These are phyloP conservation scores for Xylaria sp. DNA, from an alignment of 2,329 filamentous ascomycete species.

Conservation along the genomic window DNA sequence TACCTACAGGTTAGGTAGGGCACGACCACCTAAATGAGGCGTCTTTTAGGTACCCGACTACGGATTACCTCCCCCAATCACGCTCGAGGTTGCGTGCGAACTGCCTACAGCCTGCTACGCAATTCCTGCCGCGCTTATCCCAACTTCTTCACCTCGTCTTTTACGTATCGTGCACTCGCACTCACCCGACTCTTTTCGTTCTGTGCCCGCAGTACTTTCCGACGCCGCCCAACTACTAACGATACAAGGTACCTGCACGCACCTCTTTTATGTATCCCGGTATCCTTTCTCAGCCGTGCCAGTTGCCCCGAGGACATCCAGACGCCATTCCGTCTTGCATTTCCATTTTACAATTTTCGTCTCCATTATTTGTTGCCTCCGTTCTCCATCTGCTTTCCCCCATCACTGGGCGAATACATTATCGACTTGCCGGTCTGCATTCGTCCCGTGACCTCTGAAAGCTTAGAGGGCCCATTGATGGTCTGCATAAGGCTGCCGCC, in stretches of 20 bases:
- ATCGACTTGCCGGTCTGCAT: not conserved
- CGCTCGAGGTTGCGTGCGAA: no score
- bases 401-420: not conserved
- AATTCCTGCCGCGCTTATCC: not conserved
- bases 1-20: no score
- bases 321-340: not conserved
- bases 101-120: no score
- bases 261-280: not conserved
- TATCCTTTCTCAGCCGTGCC: not conserved
- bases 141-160: not conserved
- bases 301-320: not conserved
- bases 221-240: not conserved
- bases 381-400: not conserved
- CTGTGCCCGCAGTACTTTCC: no score
- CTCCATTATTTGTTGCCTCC: not conserved
- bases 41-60: not conserved
- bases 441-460: not conserved
- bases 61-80: not conserved
- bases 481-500: conserved; percentile 25
- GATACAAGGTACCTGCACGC: not conserved
- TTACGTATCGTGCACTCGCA: not conserved
- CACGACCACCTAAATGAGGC: no score
- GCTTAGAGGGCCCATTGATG: conserved; percentile 8
- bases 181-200: no score
- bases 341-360: not conserved